phyloP scores from a whole-genome alignment of 2,329 filamentous ascomycete species.

The Alternaria ventricosa region DNA sequence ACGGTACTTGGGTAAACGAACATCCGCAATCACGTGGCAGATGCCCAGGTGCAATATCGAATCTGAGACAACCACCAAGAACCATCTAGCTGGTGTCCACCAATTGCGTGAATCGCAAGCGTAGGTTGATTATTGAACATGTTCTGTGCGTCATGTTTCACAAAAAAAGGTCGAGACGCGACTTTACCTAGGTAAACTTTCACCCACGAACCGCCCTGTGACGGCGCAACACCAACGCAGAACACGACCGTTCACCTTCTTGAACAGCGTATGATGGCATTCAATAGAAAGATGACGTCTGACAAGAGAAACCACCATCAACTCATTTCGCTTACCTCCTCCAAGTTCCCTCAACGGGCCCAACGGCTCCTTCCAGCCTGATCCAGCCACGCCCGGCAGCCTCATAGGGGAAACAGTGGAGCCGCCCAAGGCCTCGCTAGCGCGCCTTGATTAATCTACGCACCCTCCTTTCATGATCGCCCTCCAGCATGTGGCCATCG shows the following conservation, averaged over 20 bases:
- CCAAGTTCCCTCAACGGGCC: background rate
- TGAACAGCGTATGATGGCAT: background rate
- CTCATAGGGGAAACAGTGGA: constrained; percentile 12
- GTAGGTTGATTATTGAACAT: background rate
- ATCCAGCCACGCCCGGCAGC: constrained; percentile 2
- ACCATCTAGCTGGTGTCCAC: constrained; percentile 19
- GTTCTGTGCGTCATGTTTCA: constrained; percentile 18
- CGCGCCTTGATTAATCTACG: constrained; percentile 42
- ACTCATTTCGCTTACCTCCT: constrained; percentile 5
- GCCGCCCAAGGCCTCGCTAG: constrained; percentile 23
- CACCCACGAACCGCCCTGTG: background rate
- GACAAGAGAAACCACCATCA: background rate
- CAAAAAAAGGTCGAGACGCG: background rate
- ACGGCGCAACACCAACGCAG: background rate
- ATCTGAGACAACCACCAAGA: constrained; percentile 21
- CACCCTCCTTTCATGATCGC: constrained; percentile 32
- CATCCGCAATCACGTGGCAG: constrained; percentile 25
- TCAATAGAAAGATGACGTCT: background rate
- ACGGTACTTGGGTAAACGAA: background rate
- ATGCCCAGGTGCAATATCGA: constrained; percentile 10
- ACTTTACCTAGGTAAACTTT: no score
- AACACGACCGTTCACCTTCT: background rate
- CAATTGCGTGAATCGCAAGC: constrained; percentile 19
- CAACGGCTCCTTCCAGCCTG: constrained; percentile 1
- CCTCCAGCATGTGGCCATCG: constrained; percentile 20